Base-by-base conservation (phyloP, 2,329 filamentous ascomycete species). In the Dactylonectria macrodidyma region DNA sequence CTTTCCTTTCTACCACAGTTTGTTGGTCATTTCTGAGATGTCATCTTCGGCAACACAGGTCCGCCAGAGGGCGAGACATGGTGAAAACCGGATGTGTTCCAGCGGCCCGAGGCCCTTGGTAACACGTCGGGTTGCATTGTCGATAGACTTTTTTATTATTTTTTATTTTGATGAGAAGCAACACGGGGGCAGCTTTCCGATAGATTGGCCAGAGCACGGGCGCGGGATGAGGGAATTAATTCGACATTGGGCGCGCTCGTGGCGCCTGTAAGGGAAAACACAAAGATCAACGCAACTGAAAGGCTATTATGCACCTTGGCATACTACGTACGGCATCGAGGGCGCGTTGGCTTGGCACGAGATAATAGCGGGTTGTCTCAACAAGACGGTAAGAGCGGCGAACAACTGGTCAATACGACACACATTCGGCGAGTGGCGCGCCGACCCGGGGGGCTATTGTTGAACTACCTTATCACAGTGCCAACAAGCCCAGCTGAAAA, bases 381-480 rank as follows among this genome's bases (percentile, higher is more conserved):
- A 65, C 48, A 44, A 55, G 44, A 52, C 54, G 57, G 33, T 33
- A 55, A 59, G 50, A 51, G 41, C 44, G 60, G 60, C 60, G 51
- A 56, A 56, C 60, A 62, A 57, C 52, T 62, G 60, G 56, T 55
- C 38, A 38, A 65, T 65, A 59, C 62, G 55, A 59, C 60, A 33
- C 48, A 54, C 56, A 38, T 47, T 65, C 56, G 62, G 62, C 62
- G 62, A 65, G 50, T 41, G 62, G 62, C 56, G 48, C 62, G 56
- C 41, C 50, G 62, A 50, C 30, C 62, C 44, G 60, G 55, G 47
- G 51, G 47, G 46, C 30, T 47, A 47, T 54, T 59, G 52, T 48
- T 62, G 51, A 57, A 62, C 52, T 56, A 62, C 52, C 52, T 62
- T 62, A 57, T 62, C 62, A 64, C 62, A 64, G 54, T 59, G 62